These are phyloP conservation scores for Plasmodium cynomolgi DNA, from an alignment of 169 alveolate species.

Conservation along the genomic window DNA sequence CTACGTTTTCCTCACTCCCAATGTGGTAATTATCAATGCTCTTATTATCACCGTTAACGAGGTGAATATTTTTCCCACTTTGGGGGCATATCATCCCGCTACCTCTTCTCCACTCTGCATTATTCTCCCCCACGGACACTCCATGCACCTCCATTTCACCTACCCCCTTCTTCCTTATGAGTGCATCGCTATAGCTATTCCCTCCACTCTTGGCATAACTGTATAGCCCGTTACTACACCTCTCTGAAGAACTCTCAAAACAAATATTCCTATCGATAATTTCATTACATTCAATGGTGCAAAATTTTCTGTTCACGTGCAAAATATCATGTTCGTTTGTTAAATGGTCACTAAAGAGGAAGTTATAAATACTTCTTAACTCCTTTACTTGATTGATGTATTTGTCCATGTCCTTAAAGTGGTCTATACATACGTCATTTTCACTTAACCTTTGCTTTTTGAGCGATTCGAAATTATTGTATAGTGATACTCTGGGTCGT, in stretches of 20 bases:
- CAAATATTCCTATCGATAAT: conserved; percentile 2
- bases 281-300: conserved; percentile 33
- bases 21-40: background rate
- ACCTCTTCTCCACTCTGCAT: background rate
- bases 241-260: background rate
- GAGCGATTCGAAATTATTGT: conserved; percentile 22
- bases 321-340: conserved; percentile 38
- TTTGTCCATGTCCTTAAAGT: conserved; percentile 74
- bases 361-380: conserved; percentile 40
- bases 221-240: background rate
- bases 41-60: background rate
- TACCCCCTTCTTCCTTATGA: conserved; percentile 5
- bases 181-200: background rate
- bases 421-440: conserved; percentile 73
- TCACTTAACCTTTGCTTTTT: conserved; percentile 35
- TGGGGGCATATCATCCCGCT: background rate
- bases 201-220: background rate
- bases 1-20: background rate
- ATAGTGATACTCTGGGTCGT: conserved; percentile 1
- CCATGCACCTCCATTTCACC: background rate
- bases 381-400: conserved; percentile 35
- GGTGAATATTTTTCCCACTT: background rate
- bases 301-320: conserved; percentile 49
- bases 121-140: background rate
- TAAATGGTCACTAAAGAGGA: conserved; percentile 38